Base-by-base conservation (phyloP, 1,284 basidiomycete genomes). In the Pseudozyma flocculosa region DNA sequence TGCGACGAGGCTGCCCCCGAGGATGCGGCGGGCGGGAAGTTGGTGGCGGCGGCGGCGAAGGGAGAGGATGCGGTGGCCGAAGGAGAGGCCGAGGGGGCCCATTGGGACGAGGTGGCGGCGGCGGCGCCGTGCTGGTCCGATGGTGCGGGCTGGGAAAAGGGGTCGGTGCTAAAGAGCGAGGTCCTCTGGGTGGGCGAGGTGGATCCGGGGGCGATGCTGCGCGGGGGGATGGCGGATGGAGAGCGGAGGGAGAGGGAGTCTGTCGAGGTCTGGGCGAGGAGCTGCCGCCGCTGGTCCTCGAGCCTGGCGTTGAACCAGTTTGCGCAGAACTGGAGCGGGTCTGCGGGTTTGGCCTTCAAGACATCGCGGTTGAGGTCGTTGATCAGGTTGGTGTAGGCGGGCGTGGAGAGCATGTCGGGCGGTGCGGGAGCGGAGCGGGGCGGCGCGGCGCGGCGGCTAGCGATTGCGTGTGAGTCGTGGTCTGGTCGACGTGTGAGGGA, bases 301-400 rank as follows among this genome's bases (percentile, higher is more conserved):
- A 93, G 82, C 54, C 89, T 85, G 54, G 83, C 82, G 75, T 93
- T 89, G 81, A 96, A 96, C 93, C 93, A 97, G 76, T 87, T 92
- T 46, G 92, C 87, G 74, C 90, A 94, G 81, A 90, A 96, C 79
- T 96, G 93, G 46, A 95, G 85, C 4, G 88, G 85, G 76, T 96
- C 93, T 69, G 85, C 85, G 18, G 92, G 93, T 72, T 91, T 88
- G 17, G 87, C 88, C 61, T 89, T 86, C 37, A 88, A 83, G 43
- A 85, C 85, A 79, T 95, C 93, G 73, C 89, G 86, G 67, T 89
- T 88, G 59, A 96, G 84, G 73, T 96, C 91, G 65, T 84, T 85
- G 70, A 96, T 83, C 67, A 96, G 43, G 40, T 55, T 72, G 62
- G 45, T 55, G 54, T 46, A 79, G 65, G 18, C 75, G 70, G 58